A percentile compares a stretch with the other conserved stretches of the same genome.
phyloP scores from a whole-genome alignment of 1,139 yeast species.

The Blastobotrys petasosporus region DNA sequence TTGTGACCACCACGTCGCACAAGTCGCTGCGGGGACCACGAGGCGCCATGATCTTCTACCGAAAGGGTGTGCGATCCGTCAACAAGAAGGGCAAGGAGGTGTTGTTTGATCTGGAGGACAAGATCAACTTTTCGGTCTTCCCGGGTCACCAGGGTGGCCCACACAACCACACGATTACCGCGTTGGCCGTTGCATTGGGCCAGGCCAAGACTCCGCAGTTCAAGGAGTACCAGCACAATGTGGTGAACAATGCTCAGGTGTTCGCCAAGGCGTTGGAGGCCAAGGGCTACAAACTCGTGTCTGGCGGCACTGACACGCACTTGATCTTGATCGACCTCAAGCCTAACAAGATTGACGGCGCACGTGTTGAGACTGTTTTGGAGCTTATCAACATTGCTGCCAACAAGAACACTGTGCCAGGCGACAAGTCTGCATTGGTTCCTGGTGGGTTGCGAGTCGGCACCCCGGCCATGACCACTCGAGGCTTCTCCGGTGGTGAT shows the following conservation, averaged over 20 bases:
- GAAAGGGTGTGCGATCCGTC: conserved; percentile 88
- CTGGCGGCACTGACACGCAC: conserved; percentile 95
- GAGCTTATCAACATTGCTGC: conserved; percentile 94
- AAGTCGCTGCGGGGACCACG: conserved; percentile 98
- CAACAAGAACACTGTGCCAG: conserved; percentile 96
- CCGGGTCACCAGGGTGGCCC: conserved; percentile 99
- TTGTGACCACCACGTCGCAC: conserved; percentile 97
- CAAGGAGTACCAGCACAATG: conserved; percentile 83
- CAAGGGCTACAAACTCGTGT: conserved; percentile 76
- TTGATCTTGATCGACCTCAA: conserved; percentile 86
- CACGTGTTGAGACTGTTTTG: conserved; percentile 91
- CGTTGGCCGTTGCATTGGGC: conserved; percentile 91
- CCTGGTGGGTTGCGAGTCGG: conserved; percentile 99
- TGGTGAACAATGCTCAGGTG: conserved; percentile 80
- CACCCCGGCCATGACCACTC: conserved; percentile 98
- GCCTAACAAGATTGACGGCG: conserved; percentile 92
- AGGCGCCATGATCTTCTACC: conserved; percentile 98
- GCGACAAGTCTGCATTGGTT: conserved; percentile 94
- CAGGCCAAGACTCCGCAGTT: conserved; percentile 92
- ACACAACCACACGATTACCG: conserved; percentile 97
- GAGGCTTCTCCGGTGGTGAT: conserved; percentile 88
- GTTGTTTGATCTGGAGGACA: conserved; percentile 84
- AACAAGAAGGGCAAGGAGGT: conserved; percentile 91
- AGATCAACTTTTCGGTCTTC: conserved; percentile 96
- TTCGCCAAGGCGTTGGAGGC: conserved; percentile 67